Conservation (phyloP, 1,139 yeast species). For the Protomyces macrosporus region DNA sequence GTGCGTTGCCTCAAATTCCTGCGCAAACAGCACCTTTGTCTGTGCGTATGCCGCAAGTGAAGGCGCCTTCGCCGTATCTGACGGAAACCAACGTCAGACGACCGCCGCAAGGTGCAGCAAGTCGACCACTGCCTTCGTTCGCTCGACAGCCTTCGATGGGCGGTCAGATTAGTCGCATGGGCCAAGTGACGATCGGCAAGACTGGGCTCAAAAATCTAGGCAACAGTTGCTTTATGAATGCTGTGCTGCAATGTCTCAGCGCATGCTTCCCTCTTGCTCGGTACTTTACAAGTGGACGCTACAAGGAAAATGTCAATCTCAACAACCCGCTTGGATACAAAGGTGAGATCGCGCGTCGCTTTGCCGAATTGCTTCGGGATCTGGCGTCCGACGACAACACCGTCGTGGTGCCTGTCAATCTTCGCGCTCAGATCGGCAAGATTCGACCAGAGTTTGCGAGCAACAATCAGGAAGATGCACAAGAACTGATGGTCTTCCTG, state of each 20-base stretch:
- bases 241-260: constrained; percentile 75
- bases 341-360: constrained; percentile 71
- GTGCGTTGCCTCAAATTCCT: background rate
- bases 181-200: constrained; percentile 34
- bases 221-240: constrained; percentile 90
- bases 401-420: constrained; percentile 48
- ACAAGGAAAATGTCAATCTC: constrained; percentile 65
- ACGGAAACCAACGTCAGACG: background rate
- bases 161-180: constrained; percentile 28
- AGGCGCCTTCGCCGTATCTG: background rate
- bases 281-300: constrained; percentile 50
- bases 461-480: constrained; percentile 89
- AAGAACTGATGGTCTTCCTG: constrained; percentile 78
- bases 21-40: background rate
- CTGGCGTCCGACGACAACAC: constrained; percentile 52
- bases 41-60: background rate
- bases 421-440: constrained; percentile 53
- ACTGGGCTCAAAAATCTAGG: constrained; percentile 77
- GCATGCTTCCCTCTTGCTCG: constrained; percentile 48
- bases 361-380: constrained; percentile 58
- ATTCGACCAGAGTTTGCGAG: constrained; percentile 67
- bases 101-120: background rate
- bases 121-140: background rate
- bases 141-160: constrained; percentile 29
- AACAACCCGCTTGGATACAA: constrained; percentile 75